A percentile compares a stretch with the other conserved stretches of the same genome.
Evolutionary conservation across 805 yeast genomes (phyloP).

Genomic region (Candida rishiriensis): DNA sequence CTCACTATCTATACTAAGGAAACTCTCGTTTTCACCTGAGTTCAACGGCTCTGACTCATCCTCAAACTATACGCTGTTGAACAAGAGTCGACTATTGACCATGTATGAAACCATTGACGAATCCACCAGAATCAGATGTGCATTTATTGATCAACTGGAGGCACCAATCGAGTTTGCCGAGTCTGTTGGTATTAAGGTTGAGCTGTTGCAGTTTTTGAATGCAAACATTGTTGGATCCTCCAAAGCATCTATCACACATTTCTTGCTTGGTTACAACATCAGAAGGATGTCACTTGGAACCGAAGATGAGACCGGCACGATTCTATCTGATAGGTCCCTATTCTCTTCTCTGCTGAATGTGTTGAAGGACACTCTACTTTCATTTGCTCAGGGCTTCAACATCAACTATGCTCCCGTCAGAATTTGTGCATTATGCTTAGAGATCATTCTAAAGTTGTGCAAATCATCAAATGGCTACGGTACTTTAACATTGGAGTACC

Average conservation of each 20-base stretch:
- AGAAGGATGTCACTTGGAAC: slow-evolving; percentile 45
- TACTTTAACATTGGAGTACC: slow-evolving; percentile 41
- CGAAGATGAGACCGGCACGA: slow-evolving; percentile 42
- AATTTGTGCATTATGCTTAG: slow-evolving; percentile 54
- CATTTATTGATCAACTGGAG: slow-evolving; percentile 66
- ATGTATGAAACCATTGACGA: slow-evolving; percentile 76
- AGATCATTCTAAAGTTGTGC: slow-evolving; percentile 59
- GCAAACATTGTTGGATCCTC: slow-evolving; percentile 38
- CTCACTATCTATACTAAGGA: slow-evolving; percentile 49
- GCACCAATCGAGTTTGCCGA: slow-evolving; percentile 35
- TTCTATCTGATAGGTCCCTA: slow-evolving; percentile 50
- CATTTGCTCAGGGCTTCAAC: slow-evolving; percentile 32
- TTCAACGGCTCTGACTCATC: slow-evolving; percentile 32
- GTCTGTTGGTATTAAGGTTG: slow-evolving; percentile 47
- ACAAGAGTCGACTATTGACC: slow-evolving; percentile 60
- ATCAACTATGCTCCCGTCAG: slow-evolving; percentile 53
- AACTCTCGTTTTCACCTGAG: slow-evolving; percentile 40
- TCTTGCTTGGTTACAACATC: slow-evolving; percentile 67
- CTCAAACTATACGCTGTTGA: slow-evolving; percentile 27
- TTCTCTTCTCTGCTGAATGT: slow-evolving; percentile 50
- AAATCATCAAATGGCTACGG: slow-evolving; percentile 47
- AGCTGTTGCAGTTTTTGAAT: slow-evolving; percentile 54
- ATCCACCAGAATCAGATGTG: slow-evolving; percentile 64
- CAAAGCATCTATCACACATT: slow-evolving; percentile 59
- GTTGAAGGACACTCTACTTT: slow-evolving; percentile 42